phyloP scores from a whole-genome alignment of 2,329 filamentous ascomycete genomes.

The Nannizziopsis barbatae region DNA sequence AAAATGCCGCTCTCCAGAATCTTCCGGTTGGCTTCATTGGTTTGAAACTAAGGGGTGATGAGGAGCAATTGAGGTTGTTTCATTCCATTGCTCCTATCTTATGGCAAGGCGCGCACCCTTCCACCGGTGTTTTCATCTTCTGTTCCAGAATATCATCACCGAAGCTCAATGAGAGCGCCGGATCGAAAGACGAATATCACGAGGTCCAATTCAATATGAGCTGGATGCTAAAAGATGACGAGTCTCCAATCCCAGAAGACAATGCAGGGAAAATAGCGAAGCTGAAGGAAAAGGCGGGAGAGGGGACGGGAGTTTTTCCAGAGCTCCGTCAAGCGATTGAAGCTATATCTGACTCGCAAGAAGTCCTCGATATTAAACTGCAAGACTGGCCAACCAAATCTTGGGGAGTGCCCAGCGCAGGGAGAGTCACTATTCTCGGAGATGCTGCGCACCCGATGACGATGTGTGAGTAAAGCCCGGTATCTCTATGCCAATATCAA shows the following conservation, averaged over 20 bases:
- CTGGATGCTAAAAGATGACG: background rate
- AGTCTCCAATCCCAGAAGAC: background rate
- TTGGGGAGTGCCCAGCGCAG: no score
- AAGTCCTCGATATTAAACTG: no score
- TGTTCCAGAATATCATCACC: background rate
- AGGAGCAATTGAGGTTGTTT: background rate
- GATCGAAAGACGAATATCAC: background rate
- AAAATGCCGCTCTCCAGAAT: background rate
- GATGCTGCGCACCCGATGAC: background rate
- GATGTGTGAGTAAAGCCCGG: background rate
- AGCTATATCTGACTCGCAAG: no score
- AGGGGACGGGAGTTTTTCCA: no score
- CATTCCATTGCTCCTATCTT: background rate
- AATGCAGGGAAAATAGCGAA: background rate
- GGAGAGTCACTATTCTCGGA: no score
- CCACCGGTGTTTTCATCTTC: background rate
- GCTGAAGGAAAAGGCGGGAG: background rate
- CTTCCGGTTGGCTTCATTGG: background rate
- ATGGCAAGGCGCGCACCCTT: background rate
- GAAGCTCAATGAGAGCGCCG: background rate
- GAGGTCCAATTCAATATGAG: constrained; percentile 1
- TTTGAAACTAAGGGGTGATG: background rate
- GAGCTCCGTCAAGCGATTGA: no score
- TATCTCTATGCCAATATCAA: background rate
- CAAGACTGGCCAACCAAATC: no score